Evolutionary conservation across 768 basidiomycete genomes (phyloP).

Genomic region (Hericium erinaceus): DNA sequence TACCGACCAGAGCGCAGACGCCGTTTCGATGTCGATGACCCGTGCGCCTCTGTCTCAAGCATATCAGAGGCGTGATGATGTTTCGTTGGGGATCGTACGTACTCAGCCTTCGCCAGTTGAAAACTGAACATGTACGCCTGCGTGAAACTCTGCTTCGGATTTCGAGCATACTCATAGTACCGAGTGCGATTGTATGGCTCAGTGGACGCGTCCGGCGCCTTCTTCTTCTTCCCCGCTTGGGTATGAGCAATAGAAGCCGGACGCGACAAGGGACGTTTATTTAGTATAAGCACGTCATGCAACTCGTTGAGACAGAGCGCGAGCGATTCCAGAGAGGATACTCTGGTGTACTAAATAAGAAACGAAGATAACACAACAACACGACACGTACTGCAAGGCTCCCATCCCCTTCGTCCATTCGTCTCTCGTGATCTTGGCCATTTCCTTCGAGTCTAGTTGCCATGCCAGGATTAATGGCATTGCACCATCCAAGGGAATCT

Average conservation of each 20-base stretch:
- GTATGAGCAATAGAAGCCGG: constrained; percentile 17
- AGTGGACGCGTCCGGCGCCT: constrained; percentile 27
- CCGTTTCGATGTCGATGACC: constrained; percentile 81
- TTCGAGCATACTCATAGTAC: constrained; percentile 40
- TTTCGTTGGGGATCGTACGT: constrained; percentile 22
- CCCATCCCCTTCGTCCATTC: constrained; percentile 62
- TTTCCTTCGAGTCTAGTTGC: constrained; percentile 61
- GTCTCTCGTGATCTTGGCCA: constrained; percentile 59
- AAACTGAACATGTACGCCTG: constrained; percentile 70
- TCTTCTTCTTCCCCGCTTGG: constrained; percentile 22
- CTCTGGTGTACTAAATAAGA: constrained; percentile 24
- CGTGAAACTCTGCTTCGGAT: constrained; percentile 45
- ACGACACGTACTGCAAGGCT: constrained; percentile 32
- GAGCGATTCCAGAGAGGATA: constrained; percentile 41
- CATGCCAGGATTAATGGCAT: constrained; percentile 67
- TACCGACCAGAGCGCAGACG: constrained; percentile 69
- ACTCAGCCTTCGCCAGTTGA: constrained; percentile 62
- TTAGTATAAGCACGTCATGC: constrained; percentile 47
- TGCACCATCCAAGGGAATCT: constrained; percentile 66
- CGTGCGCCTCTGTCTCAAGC: constrained; percentile 44
- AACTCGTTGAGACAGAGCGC: constrained; percentile 48
- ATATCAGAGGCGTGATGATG: no score
- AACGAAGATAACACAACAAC: constrained; percentile 1
- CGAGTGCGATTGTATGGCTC: constrained; percentile 43
- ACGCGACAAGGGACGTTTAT: constrained; percentile 27